Evolutionary conservation across 2,329 filamentous ascomycete genomes (phyloP), one percentile per base, ranked within the genome.

Genomic region (Phaeosphaeriaceae sp.): DNA sequence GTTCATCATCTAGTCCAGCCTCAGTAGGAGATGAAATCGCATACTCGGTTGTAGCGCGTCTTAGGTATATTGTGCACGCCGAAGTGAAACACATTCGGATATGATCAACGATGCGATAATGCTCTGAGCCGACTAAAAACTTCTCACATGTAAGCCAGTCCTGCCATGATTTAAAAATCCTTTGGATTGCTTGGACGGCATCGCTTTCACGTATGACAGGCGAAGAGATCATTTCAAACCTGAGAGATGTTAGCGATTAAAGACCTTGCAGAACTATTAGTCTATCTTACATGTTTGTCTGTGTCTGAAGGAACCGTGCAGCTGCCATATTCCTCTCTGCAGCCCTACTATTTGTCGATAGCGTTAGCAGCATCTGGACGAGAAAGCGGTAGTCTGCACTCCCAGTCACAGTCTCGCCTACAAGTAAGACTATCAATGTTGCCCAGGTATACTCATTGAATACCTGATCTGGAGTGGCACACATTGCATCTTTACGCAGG

Each of bases 391-490:
- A 77, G 26, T 76, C 75, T 16, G 63, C 64, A 3, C 73, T 72
- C 1, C 73, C 74, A 0, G 74, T 77, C 6, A 77, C 74, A 0
- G 74, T 76, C 12, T 77, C 75, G 0, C 75, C 75, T 0, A 77
- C 74, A 0, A 77, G 54, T 1, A 77, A 61, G 0, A 77, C 67
- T 1, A 76, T 52, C 9, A 77, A 58, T 0, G 73, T 76, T 0
- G 72, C 71, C 53, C 74, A 66, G 2, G 69, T 75, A 9, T 65
- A 74, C 0, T 68, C 63, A 26, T 66, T 74, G 51, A 76, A 75
- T 0, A 76, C 61, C n/a, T 47, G 49, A 7, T 65, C 53, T 0
- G 64, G 60, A 2, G 61, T 57, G 1, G 62, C 57, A 12, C 58
- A 53, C 1, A 72, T 56, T 0, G 72, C 70, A 32, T 74, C 68